Percentiles rank a stretch among this genome's conserved stretches.
Evolutionary conservation across 1,284 basidiomycete species (phyloP).

Genomic region (Marasmius sp.): DNA sequence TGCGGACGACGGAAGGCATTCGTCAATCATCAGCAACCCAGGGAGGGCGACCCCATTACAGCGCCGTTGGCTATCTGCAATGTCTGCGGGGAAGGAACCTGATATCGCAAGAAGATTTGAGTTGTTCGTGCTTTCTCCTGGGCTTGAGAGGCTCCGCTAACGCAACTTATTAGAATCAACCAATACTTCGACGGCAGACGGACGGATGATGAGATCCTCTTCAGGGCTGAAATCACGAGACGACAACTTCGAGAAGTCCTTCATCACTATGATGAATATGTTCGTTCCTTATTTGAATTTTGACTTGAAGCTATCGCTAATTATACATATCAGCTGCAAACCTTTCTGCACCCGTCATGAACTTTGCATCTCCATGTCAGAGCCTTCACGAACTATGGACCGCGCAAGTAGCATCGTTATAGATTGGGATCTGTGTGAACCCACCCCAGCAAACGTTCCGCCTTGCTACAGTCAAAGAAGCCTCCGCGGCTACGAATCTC

Average conservation of each 20-base stretch:
- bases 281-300: slow-evolving; percentile 30
- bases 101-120: slow-evolving; percentile 64
- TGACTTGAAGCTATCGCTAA: not conserved
- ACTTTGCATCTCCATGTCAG: not conserved
- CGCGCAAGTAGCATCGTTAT: not conserved
- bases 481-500: slow-evolving; percentile 43
- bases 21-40: slow-evolving; percentile 81
- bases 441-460: slow-evolving; percentile 68
- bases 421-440: slow-evolving; percentile 38
- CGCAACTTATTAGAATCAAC: slow-evolving; percentile 53
- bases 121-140: slow-evolving; percentile 44
- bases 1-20: slow-evolving; percentile 50
- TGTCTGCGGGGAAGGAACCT: slow-evolving; percentile 78
- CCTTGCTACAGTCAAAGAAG: slow-evolving; percentile 71
- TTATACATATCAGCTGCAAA: slow-evolving; percentile 30
- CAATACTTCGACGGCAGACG: slow-evolving; percentile 83
- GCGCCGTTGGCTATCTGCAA: slow-evolving; percentile 77
- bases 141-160: slow-evolving; percentile 3
- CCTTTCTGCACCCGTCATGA: slow-evolving; percentile 11
- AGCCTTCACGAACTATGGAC: no score
- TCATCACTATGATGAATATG: slow-evolving; percentile 80
- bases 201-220: slow-evolving; percentile 79
- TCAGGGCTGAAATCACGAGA: slow-evolving; percentile 71
- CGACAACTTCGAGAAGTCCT: slow-evolving; percentile 76
- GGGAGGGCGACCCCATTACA: slow-evolving; percentile 75